Base-by-base conservation (phyloP, 2,329 filamentous ascomycete species). In the Fusarium buharicum region DNA sequence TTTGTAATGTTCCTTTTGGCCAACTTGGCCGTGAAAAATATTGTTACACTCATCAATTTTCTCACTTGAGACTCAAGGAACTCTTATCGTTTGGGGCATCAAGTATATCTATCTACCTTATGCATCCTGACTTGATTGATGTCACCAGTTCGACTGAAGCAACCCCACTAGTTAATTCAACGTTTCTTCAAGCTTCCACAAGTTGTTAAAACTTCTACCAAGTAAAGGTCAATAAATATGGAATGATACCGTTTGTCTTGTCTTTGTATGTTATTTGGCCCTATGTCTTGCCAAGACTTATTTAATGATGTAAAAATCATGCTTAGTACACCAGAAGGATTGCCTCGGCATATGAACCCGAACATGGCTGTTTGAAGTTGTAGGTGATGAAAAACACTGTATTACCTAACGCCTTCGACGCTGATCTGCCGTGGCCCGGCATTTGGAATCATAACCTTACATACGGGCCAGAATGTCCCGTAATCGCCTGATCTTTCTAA, bases 401-500 rank as follows among this genome's bases (percentile, higher is more conserved):
- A 24, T 24, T 24, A 24, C 22, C 22, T 24, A 24, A 24, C 22
- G 22, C 8, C 22, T 24, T 24, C 6, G 22, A 24, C 8, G 22
- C 22, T 24, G 22, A 24, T 24, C 3, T 24, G 22, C 8, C 8
- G 22, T 30, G 28, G 13, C 28, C 28, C 13, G 28, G 28, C 30
- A 33, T 58, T 58, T 48, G 56, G 50, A 41, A 45, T 50, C 41
- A 50, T 20, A 14, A 16, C 10, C 24, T 20, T 34, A 17, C n/a
- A 27, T 11, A 31, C 52, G 50, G 40, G 53, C 50, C 31, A 39
- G 47, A 17, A 30, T 36, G 34, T 34, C 46, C 50, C 60, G 48
- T 31, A 24, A 50, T 39, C 49, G 31, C 36, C 46, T 60, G 47
- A 55, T 52, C 13, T 30, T 4, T 17, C 20, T 33, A 24, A 44